phyloP scores from a whole-genome alignment of 2,329 filamentous ascomycete genomes.

The Amauroascus niger region DNA sequence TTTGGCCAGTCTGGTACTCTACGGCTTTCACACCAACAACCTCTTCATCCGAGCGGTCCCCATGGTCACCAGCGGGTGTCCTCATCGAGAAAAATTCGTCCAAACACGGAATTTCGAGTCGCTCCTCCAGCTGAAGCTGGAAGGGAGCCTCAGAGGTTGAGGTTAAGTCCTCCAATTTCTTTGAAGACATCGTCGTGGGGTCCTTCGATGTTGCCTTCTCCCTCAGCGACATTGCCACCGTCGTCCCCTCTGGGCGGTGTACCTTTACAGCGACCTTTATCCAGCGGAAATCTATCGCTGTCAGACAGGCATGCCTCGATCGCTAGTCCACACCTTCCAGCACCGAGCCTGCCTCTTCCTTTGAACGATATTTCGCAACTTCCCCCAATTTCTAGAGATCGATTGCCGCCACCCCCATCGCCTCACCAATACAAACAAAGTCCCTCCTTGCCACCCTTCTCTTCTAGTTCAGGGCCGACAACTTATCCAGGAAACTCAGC shows the following conservation, averaged over 20 bases:
- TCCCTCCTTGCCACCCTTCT: constrained; percentile 2
- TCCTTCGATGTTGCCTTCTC: constrained; percentile 14
- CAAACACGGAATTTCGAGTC: constrained; percentile 14
- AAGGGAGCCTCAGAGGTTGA: constrained; percentile 10
- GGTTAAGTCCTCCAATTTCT: constrained; percentile 4
- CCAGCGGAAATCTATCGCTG: background rate
- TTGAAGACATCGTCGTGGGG: constrained; percentile 11
- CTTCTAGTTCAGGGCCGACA: constrained; percentile 5
- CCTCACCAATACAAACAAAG: constrained; percentile 7
- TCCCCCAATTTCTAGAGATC: background rate
- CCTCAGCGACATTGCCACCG: constrained; percentile 8
- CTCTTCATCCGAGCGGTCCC: background rate
- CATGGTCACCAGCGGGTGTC: constrained; percentile 11
- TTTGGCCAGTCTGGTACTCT: constrained; percentile 13
- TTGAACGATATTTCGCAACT: background rate
- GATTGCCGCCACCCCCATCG: constrained; percentile 1
- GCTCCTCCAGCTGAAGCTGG: constrained; percentile 2
- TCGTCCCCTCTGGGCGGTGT: constrained; percentile 6
- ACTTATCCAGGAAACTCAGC: background rate
- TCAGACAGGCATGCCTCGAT: constrained; percentile 1
- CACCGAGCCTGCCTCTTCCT: background rate
- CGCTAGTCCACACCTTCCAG: background rate
- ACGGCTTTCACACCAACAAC: constrained; percentile 9
- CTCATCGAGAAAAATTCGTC: constrained; percentile 17
- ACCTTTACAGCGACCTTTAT: constrained; percentile 4